Base-by-base conservation (phyloP, 805 yeast species). In the Clavispora phyllophila region DNA sequence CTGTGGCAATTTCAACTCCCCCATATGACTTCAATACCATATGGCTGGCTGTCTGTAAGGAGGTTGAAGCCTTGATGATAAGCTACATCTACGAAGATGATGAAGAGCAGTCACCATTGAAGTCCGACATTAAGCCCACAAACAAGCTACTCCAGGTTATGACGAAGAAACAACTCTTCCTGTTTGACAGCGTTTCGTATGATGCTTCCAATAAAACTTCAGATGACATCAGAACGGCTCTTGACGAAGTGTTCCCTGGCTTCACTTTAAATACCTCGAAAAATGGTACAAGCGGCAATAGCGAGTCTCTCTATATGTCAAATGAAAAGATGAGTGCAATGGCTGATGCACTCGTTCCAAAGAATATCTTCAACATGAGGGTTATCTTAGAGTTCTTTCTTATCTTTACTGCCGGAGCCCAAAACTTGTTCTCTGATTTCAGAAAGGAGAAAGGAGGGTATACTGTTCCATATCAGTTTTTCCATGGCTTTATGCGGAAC, bases 331-430 rank as follows among this genome's bases (percentile, higher is more conserved):
- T 72, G 45, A 66, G 63, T 45, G 70, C 79, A 18, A 74, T 76
- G 50, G 82, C 82, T 41, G 81, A 83, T 46, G 73, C 81, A 3
- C 62, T 87, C 29, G 84, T 86, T 2, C 79, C 81, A 0, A 80
- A 87, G 2, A 81, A 80, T 54, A 74, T 88, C 13, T 81, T 84
- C 62, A 87, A 89, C 54, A 87, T 90, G 83, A 75, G 90, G 49
- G 74, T 85, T 5, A 75, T 89, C 13, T 62, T 87, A 38, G 96
- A 85, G 44, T 82, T 86, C 29, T 79, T 87, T 29, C 70, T 87
- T 37, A 64, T 80, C 10, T 87, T 87, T 55, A 68, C 80, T 20
- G 81, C 85, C 36, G 81, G 86, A 1, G 66, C 85, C 1, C 65
- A 71, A 40, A 45, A 44, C 22, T 42, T 70, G 2, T 60, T 65